These are phyloP conservation scores for Coriolopsis trogii DNA, from an alignment of 1,284 basidiomycete genomes.

Conservation along the genomic window DNA sequence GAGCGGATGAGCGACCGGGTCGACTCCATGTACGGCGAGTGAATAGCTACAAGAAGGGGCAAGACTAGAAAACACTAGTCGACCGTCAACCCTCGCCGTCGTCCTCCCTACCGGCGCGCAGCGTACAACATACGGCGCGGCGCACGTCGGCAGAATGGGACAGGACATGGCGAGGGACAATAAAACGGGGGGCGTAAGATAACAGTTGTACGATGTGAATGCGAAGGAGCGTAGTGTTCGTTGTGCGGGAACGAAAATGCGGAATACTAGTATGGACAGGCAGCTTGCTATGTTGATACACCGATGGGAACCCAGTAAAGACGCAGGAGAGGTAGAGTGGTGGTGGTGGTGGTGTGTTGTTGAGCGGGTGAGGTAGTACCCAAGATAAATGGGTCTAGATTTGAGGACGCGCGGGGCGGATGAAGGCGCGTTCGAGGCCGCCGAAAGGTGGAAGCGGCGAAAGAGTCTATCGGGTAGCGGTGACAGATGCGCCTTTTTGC, in stretches of 20 bases:
- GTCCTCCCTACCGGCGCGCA: too few relatives aligned
- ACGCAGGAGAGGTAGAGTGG: neutral
- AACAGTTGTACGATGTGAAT: neutral
- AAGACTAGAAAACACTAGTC: too few relatives aligned
- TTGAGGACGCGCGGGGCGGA: too few relatives aligned
- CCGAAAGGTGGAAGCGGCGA: neutral
- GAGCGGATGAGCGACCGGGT: too few relatives aligned
- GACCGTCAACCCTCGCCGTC: too few relatives aligned
- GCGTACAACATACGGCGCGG: neutral
- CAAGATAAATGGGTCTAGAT: neutral
- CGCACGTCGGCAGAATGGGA: neutral
- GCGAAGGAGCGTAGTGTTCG: neutral
- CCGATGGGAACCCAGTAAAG: neutral
- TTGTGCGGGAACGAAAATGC: neutral
- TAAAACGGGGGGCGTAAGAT: neutral
- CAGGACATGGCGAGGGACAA: neutral
- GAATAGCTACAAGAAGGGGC: too few relatives aligned
- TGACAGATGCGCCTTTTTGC: conserved; percentile 3
- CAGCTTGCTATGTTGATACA: conserved; percentile 8
- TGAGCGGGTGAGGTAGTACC: neutral
- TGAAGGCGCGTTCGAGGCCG: neutral
- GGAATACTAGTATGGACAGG: neutral
- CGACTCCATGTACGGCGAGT: too few relatives aligned
- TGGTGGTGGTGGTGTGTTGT: neutral
- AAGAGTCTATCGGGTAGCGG: neutral